A percentile compares a stretch with the other conserved stretches of the same genome.
Conservation (phyloP, 805 yeast genomes). For the Nakazawaea wyomingensis region DNA sequence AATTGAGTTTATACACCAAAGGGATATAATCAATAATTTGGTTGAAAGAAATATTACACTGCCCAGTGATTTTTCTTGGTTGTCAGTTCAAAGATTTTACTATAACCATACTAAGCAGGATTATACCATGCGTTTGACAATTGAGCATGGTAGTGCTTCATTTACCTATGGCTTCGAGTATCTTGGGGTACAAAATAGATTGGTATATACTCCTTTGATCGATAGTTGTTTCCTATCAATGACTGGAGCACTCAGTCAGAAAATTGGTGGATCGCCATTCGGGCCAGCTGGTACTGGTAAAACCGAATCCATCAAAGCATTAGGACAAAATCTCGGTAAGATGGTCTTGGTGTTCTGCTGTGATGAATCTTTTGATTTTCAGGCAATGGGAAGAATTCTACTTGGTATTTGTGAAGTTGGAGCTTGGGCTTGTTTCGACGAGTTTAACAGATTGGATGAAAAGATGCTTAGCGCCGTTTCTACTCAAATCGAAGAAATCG, state of each 20-base stretch:
- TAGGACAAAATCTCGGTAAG: conserved; percentile 74
- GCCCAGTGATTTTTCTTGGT: conserved; percentile 36
- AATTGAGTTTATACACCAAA: conserved; percentile 61
- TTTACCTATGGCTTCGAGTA: conserved; percentile 78
- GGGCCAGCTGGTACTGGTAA: conserved; percentile 99
- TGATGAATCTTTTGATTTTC: conserved; percentile 83
- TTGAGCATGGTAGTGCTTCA: conserved; percentile 47
- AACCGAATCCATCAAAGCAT: conserved; percentile 83
- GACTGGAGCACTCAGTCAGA: conserved; percentile 68
- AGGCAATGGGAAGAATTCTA: conserved; percentile 70
- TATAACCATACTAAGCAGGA: conserved; percentile 24
- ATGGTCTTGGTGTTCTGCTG: conserved; percentile 86
- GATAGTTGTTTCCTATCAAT: conserved; percentile 60
- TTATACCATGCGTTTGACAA: conserved; percentile 28
- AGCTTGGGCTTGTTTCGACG: conserved; percentile 96
- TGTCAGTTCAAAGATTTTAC: conserved; percentile 46
- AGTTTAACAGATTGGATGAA: conserved; percentile 75
- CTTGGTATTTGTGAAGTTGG: conserved; percentile 79
- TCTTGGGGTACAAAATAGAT: conserved; percentile 63
- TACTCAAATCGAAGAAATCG: conserved; percentile 70
- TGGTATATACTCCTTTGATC: conserved; percentile 74
- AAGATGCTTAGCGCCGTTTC: conserved; percentile 79
- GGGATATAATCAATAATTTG: conserved; percentile 31
- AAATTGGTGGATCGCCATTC: conserved; percentile 82
- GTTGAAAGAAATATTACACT: conserved; percentile 7